Percentiles rank a stretch among this genome's conserved stretches.
Evolutionary conservation across 225 moss, liverwort and hornwort genomes (phyloP).

Genomic region (Climacium dendroides): DNA sequence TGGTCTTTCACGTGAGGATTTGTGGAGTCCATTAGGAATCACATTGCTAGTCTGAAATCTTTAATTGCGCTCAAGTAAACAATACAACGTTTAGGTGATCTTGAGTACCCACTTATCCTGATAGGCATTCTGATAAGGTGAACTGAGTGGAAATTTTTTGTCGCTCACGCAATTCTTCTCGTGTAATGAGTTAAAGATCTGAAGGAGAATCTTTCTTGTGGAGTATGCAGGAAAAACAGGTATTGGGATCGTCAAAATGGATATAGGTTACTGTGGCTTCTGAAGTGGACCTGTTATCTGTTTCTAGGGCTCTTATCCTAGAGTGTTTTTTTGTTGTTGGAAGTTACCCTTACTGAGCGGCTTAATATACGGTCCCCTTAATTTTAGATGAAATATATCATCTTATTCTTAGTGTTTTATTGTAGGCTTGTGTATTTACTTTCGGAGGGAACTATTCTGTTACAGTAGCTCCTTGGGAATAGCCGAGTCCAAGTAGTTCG

Average conservation of each 20-base stretch:
- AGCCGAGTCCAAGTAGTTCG: not conserved
- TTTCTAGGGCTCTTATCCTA: constrained; percentile 15
- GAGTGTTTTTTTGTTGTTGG: not conserved
- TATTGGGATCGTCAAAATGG: constrained; percentile 13
- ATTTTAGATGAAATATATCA: not conserved
- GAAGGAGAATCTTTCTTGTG: not conserved
- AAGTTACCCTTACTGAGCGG: constrained; percentile 2
- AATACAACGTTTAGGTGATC: not conserved
- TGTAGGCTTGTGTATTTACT: not conserved
- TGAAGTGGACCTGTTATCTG: constrained; percentile 11
- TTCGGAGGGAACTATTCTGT: not conserved
- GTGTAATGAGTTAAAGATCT: not conserved
- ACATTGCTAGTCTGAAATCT: not conserved
- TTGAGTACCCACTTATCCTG: not conserved
- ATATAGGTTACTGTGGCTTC: constrained; percentile 21
- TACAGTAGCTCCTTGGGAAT: not conserved
- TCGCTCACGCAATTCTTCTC: not conserved
- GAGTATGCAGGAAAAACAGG: constrained; percentile 32
- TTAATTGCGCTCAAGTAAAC: not conserved
- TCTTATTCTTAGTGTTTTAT: not conserved
- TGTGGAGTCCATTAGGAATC: not conserved
- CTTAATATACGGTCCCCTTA: not conserved
- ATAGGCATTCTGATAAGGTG: not conserved
- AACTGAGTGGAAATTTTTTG: not conserved
- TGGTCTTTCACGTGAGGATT: not conserved